These are phyloP conservation scores for Ruellia speciosa DNA, from an alignment of 305 asterid genomes.

Conservation along the genomic window DNA sequence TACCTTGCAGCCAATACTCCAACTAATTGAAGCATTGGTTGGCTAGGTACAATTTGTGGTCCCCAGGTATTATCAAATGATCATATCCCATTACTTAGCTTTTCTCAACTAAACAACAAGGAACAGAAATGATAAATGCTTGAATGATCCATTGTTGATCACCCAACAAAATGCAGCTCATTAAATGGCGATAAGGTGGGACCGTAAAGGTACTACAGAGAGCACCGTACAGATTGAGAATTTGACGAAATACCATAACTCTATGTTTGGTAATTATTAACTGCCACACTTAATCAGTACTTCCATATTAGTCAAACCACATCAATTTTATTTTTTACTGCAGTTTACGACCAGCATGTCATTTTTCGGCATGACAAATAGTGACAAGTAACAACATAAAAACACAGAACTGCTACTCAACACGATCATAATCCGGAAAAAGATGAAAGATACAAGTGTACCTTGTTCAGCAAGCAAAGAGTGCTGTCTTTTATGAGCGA, in stretches of 20 bases:
- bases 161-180: no score
- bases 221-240: no score
- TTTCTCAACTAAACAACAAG: background rate
- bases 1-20: no score
- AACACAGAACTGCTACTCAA: background rate
- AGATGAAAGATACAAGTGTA: conserved; percentile 13
- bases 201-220: no score
- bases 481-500: no score
- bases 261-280: conserved; percentile 2
- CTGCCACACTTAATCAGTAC: conserved; percentile 1
- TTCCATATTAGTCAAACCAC: conserved; percentile 11
- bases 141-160: no score
- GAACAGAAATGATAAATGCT: no score
- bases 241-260: no score
- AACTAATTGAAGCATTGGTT: no score
- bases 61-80: background rate
- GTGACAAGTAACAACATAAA: background rate
- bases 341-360: background rate
- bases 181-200: no score
- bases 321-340: conserved; percentile 1
- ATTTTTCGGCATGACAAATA: no score
- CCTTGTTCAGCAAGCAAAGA: conserved; percentile 28
- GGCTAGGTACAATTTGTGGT: background rate
- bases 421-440: conserved; percentile 6
- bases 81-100: background rate